Evolutionary conservation across 257 asterid species (phyloP), one percentile per base, ranked within the genome.

Genomic region (Solanum chilense): DNA sequence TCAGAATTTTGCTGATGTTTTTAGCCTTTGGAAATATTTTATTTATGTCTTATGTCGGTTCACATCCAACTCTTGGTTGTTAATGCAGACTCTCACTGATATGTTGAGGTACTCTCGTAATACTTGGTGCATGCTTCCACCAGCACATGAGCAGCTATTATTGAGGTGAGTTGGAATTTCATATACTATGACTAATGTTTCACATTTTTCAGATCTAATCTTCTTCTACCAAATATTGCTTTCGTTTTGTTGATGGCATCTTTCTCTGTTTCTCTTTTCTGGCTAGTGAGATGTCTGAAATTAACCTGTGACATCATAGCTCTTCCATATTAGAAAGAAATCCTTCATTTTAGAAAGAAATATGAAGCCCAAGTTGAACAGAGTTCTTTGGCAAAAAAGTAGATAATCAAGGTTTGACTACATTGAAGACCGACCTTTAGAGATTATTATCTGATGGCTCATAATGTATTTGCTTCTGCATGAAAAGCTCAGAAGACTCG

Each of bases 61-160:
- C 86, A 20, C 86, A 82, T 27, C 82, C 31, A 21, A 45, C 41
- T 78, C 84, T 25, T 49, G 42, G 45, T 15, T 81, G 45, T 49
- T 20, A 20, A 29, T 86, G 92, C 95, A 97, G 99, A 97, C 97
- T 84, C 95, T 97, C 44, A 71, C 77, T 39, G 98, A 97, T 70
- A 85, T 95, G 88, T 88, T 95, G 83, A 90, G 91, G 81, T 93
- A 86, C 86, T 94, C 92, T 74, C 90, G 85, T 39, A 92, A 93
- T 88, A 88, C 94, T 82, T 94, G 98, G 77, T 47, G 82, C 86
- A 78, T 88, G 93, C 92, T 97, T 87, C 95, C 99, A 70, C 95
- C 80, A 84, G 94, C 98, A 81, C 89, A 94, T 47, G 92, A 93
- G 87, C 93, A 86, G 87, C 92, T 97, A 56, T 83, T 94, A 39